Conservation (phyloP, 169 alveolate genomes). For the Eimeria maxima region DNA sequence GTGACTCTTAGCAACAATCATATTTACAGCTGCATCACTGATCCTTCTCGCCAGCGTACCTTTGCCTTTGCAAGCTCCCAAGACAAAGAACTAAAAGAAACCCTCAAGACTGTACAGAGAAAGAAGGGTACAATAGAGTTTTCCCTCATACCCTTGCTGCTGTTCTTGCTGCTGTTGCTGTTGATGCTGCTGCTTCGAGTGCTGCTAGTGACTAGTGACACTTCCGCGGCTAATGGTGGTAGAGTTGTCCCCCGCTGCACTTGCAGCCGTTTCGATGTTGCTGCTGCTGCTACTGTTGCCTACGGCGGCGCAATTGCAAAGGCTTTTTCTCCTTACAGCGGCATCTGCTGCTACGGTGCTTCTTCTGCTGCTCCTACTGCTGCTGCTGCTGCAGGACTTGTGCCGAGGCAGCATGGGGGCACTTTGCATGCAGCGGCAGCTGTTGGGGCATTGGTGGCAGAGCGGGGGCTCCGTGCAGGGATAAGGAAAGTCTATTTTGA, state of each 20-base stretch:
- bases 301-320: not conserved
- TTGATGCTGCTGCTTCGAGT: not conserved
- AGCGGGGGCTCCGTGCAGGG: slow-evolving; percentile 31
- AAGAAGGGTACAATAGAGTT: not conserved
- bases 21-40: slow-evolving; percentile 36
- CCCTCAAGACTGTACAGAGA: not conserved
- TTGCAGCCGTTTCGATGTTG: not conserved
- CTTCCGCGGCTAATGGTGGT: slow-evolving; percentile 12
- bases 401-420: slow-evolving; percentile 69
- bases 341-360: not conserved
- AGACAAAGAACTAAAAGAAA: not conserved
- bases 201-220: not conserved
- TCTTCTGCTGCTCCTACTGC: slow-evolving; percentile 45
- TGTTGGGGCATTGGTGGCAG: slow-evolving; percentile 68
- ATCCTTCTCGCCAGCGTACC: not conserved
- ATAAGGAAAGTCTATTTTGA: slow-evolving; percentile 40
- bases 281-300: not conserved
- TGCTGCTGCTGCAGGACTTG: slow-evolving; percentile 62
- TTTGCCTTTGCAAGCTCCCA: slow-evolving; percentile 32
- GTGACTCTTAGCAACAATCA: slow-evolving; percentile 37
- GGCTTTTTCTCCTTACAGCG: not conserved
- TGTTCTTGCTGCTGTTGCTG: slow-evolving; percentile 24
- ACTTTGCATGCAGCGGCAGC: slow-evolving; percentile 73
- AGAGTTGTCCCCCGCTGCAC: slow-evolving; percentile 10
- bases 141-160: slow-evolving; percentile 17